Evolutionary conservation across 2,329 filamentous ascomycete genomes (phyloP), one percentile per base, ranked within the genome.

Genomic region (Westerdykella aurantiaca): DNA sequence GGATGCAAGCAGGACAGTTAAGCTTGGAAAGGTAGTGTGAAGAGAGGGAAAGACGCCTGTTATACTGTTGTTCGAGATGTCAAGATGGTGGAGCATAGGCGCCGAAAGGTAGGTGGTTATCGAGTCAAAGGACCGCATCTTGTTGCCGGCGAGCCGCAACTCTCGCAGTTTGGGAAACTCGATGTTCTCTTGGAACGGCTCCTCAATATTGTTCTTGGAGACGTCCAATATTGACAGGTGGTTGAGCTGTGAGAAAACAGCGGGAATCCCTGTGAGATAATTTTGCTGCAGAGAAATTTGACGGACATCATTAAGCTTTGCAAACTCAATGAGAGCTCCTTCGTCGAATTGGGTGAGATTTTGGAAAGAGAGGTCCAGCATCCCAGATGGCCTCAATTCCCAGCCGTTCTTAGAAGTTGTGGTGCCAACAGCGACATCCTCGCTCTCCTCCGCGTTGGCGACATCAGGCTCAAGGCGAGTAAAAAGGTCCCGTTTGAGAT

Each of bases 1-100:
- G 3, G 82, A 79, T 1, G 82, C 83, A 14, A 91, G 71, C 9
- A 97, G 72, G 0, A 85, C 80, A 1, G 75, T 77, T 34, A 96
- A 74, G 6, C 72, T 75, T 0, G 88, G 87, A 61, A 88, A 96
- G 1, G 70, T 72, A 6, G 77, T 69, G 42, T 82, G 82, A 6
- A 95, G 70, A 18, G 63, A 52, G 0, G 90, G 87, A 0, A 96
- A 72, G 0, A 77, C 39, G 5, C 78, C 76, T 1, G 81, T 78
- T 23, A 97, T 70, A n/a, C 85, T 82, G 63, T 97, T 97, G 51
- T 85, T 79, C 18, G 85, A 88, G 6, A 94, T 75, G 59, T 97
- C 87, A 1, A 96, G 74, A 53, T 85, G 85, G 42, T 84, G 80
- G 6, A 97, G 75, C 6, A 70, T 73, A 0, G 89, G 88, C 0